A percentile compares a stretch with the other conserved stretches of the same genome.
Conservation (phyloP, 2,329 filamentous ascomycete genomes). For the Nemania abortiva region DNA sequence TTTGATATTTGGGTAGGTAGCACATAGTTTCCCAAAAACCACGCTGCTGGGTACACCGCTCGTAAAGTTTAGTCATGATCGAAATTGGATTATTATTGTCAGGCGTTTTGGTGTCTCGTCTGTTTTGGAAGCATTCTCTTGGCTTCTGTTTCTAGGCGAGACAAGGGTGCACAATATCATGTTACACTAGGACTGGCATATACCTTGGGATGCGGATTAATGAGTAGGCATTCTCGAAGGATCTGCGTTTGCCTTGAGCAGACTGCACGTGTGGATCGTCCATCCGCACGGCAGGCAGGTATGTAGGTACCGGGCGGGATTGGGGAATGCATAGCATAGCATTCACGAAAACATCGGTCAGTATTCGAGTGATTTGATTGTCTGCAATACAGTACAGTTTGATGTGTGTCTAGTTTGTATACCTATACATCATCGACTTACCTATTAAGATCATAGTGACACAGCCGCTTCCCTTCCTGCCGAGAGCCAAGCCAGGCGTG, state of each 20-base stretch:
- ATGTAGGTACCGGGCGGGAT: neutral
- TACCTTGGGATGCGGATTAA: neutral
- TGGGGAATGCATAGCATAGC: neutral
- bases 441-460: conserved; percentile 7
- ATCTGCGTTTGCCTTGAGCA: conserved; percentile 25
- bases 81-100: neutral
- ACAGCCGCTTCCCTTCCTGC: conserved; percentile 13
- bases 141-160: neutral
- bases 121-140: conserved; percentile 18
- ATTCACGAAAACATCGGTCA: neutral
- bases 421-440: neutral
- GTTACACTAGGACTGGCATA: neutral
- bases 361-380: conserved; percentile 18
- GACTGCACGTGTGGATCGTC: conserved; percentile 23
- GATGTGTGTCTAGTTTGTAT: neutral
- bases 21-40: conserved; percentile 15
- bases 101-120: neutral
- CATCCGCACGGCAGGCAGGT: conserved; percentile 22
- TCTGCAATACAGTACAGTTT: neutral
- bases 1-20: neutral
- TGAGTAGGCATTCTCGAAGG: conserved; percentile 8
- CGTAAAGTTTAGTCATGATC: neutral
- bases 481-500: conserved; percentile 15
- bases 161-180: conserved; percentile 1
- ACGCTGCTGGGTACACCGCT: conserved; percentile 18